A percentile compares a stretch with the other conserved stretches of the same genome.
These are phyloP conservation scores for Tulasnella sp. DNA, from an alignment of 768 basidiomycete genomes.

Conservation along the genomic window DNA sequence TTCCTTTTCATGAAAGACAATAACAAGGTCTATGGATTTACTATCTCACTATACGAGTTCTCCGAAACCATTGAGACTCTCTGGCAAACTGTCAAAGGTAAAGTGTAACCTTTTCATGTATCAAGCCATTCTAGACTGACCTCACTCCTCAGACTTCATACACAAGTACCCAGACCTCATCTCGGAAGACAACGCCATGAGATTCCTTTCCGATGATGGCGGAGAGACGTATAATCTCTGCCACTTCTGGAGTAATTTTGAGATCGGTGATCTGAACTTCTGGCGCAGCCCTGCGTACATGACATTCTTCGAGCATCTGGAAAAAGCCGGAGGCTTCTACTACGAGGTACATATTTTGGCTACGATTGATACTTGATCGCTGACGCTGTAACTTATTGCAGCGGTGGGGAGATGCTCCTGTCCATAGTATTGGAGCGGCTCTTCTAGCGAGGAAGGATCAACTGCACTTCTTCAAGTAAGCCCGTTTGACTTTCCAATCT, in stretches of 20 bases:
- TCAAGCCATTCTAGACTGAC: not conserved
- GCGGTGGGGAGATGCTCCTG: constrained; percentile 93
- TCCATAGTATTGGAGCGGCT: constrained; percentile 86
- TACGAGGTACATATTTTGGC: constrained; percentile 58
- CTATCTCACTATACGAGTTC: constrained; percentile 74
- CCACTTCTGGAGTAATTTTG: constrained; percentile 92
- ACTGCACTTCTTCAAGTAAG: constrained; percentile 80
- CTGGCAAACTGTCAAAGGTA: constrained; percentile 72
- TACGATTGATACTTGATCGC: not conserved
- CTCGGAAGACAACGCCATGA: constrained; percentile 61
- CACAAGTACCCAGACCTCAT: constrained; percentile 58
- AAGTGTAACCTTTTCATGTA: constrained; percentile 2
- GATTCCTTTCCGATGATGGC: constrained; percentile 69
- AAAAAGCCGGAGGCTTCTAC: constrained; percentile 79
- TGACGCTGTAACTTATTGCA: constrained; percentile 35
- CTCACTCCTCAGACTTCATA: constrained; percentile 57
- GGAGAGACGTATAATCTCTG: constrained; percentile 72
- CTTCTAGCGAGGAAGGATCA: constrained; percentile 86
- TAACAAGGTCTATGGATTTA: constrained; percentile 87
- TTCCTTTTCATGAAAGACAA: constrained; percentile 77
- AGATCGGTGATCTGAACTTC: constrained; percentile 79
- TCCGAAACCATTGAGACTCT: constrained; percentile 73
- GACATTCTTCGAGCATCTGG: constrained; percentile 79
- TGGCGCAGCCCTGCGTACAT: constrained; percentile 80
- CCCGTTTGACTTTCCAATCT: too few relatives aligned